These are phyloP conservation scores for Anethum foeniculum DNA, from an alignment of 140 eudicot genomes.

Conservation along the genomic window DNA sequence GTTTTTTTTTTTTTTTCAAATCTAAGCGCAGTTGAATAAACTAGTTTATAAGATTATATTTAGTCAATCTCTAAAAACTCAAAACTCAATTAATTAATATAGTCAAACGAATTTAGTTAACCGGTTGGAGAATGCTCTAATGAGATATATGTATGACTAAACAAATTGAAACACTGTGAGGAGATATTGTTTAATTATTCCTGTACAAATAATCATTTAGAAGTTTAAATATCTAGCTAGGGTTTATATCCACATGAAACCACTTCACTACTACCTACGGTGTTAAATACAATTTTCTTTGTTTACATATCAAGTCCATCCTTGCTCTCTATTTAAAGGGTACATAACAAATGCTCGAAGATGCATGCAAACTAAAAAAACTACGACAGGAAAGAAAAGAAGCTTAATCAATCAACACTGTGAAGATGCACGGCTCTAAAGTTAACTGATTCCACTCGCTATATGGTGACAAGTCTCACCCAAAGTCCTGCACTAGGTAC, in stretches of 20 bases:
- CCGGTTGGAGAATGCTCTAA: too few relatives aligned
- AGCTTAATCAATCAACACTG: neutral
- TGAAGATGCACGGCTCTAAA: neutral
- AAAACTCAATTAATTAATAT: too few relatives aligned
- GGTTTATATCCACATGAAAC: neutral
- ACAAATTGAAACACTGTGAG: too few relatives aligned
- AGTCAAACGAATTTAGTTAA: too few relatives aligned
- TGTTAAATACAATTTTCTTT: neutral
- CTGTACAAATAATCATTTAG: neutral
- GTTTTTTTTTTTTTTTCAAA: too few relatives aligned
- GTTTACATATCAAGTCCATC: neutral
- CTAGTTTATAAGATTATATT: too few relatives aligned
- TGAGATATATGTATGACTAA: too few relatives aligned
- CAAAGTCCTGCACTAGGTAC: slow-evolving; percentile 50
- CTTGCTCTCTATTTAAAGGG: neutral
- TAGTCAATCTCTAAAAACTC: too few relatives aligned
- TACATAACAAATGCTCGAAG: neutral
- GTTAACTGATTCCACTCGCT: neutral
- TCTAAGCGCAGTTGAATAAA: too few relatives aligned
- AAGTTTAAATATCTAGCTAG: neutral
- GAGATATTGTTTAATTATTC: neutral
- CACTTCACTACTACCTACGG: neutral
- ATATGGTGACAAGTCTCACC: slow-evolving; percentile 23
- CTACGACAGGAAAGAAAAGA: neutral
- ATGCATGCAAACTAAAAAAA: neutral